These are phyloP conservation scores for Ophiostoma novo-ulmi DNA, from an alignment of 2,329 filamentous ascomycete species.

Conservation along the genomic window DNA sequence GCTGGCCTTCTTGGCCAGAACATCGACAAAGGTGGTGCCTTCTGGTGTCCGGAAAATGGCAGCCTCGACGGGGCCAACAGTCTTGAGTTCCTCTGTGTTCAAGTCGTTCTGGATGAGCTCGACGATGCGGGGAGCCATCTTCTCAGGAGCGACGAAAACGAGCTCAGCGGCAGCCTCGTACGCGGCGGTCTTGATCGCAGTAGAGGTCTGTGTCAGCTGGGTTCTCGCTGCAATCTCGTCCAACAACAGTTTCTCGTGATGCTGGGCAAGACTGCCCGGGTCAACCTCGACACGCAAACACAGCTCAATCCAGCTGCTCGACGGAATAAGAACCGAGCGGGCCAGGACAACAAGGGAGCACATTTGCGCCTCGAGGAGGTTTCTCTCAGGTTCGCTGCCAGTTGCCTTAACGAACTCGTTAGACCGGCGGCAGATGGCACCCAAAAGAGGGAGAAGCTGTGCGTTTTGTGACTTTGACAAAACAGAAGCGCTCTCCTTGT, in stretches of 20 bases:
- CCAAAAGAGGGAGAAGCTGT: constrained; percentile 58
- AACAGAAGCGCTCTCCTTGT: constrained; percentile 70
- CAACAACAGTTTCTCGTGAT: constrained; percentile 60
- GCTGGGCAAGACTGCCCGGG: constrained; percentile 69
- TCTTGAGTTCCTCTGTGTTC: constrained; percentile 60
- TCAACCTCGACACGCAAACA: constrained; percentile 77
- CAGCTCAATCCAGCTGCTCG: constrained; percentile 80
- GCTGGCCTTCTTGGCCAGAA: constrained; percentile 75
- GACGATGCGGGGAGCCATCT: constrained; percentile 70
- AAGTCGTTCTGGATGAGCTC: constrained; percentile 70
- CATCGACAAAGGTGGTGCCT: constrained; percentile 82
- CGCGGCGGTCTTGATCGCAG: constrained; percentile 60
- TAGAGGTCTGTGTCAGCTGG: constrained; percentile 45
- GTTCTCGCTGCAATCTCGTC: constrained; percentile 56
- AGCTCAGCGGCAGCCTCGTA: constrained; percentile 84
- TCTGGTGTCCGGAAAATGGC: constrained; percentile 90
- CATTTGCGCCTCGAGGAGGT: constrained; percentile 62
- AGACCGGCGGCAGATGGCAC: constrained; percentile 57
- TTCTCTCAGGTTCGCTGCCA: constrained; percentile 41
- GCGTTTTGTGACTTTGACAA: constrained; percentile 59
- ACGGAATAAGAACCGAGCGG: constrained; percentile 70
- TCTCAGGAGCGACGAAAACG: constrained; percentile 85
- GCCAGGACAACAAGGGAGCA: constrained; percentile 72
- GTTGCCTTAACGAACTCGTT: constrained; percentile 44
- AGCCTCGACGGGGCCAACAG: constrained; percentile 79